Conservation (phyloP, 2,329 filamentous ascomycete species). For the Fusarium secorum region DNA sequence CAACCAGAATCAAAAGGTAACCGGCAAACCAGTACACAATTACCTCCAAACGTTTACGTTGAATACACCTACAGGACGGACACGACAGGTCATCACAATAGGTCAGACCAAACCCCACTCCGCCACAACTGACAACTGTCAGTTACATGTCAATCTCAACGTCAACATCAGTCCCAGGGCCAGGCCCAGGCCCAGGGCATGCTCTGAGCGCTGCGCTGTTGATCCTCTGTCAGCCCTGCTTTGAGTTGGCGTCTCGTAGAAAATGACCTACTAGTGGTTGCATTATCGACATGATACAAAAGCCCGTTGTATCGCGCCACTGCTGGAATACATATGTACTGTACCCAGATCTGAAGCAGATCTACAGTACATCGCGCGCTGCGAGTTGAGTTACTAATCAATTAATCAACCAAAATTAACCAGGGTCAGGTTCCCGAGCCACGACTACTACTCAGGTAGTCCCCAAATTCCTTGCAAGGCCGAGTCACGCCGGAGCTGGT, state of each 20-base stretch:
- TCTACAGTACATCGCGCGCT: constrained; percentile 5
- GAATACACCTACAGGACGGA: neutral
- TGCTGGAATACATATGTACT: neutral
- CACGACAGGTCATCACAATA: constrained; percentile 11
- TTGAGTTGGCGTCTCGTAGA: constrained; percentile 3
- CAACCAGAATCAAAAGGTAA: neutral
- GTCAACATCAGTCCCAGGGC: neutral
- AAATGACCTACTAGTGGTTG: constrained; percentile 3
- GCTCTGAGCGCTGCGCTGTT: neutral
- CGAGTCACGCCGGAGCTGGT: constrained; percentile 30
- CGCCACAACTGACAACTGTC: constrained; percentile 38
- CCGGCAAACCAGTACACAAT: neutral
- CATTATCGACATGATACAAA: constrained; percentile 24
- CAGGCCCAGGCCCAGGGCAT: neutral
- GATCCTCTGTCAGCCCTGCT: constrained; percentile 2
- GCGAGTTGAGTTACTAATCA: constrained; percentile 3
- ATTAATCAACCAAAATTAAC: neutral
- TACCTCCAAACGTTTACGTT: constrained; percentile 13
- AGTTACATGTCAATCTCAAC: constrained; percentile 14
- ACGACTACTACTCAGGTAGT: constrained; percentile 11
- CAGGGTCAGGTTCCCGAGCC: neutral
- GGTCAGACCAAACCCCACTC: constrained; percentile 19
- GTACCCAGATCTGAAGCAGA: constrained; percentile 25
- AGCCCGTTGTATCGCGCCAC: constrained; percentile 28
- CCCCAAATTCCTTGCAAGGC: constrained; percentile 5